Conservation (phyloP, 2,329 filamentous ascomycete species). For the Aciculosporium take region DNA sequence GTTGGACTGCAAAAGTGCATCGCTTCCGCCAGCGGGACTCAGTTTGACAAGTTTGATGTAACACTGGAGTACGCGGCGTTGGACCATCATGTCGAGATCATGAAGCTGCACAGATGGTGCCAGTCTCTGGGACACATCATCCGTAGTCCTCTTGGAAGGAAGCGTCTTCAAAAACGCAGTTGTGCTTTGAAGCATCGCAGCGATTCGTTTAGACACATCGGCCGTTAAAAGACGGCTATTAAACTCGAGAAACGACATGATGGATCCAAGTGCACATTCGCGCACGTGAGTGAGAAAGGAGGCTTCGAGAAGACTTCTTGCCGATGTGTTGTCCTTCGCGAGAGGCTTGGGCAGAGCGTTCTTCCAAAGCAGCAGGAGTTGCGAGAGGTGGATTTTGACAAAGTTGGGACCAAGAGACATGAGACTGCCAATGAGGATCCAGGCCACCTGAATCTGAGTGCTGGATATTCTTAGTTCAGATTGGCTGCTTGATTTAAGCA, state of each 20-base stretch:
- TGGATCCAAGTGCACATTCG: constrained; percentile 83
- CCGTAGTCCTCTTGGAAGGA: constrained; percentile 68
- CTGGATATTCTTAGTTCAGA: constrained; percentile 82
- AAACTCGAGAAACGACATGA: constrained; percentile 83
- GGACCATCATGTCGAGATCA: constrained; percentile 86
- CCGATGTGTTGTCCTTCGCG: constrained; percentile 78
- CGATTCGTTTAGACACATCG: constrained; percentile 85
- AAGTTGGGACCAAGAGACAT: constrained; percentile 97
- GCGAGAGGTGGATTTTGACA: constrained; percentile 94
- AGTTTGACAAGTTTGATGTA: constrained; percentile 84
- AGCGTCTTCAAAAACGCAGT: constrained; percentile 77
- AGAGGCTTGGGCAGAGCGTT: constrained; percentile 90
- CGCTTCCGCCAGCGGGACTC: constrained; percentile 70
- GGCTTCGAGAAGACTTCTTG: constrained; percentile 72
- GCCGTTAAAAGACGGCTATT: constrained; percentile 84
- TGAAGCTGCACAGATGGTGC: constrained; percentile 76
- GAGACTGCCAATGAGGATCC: constrained; percentile 89
- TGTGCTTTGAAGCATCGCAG: constrained; percentile 89
- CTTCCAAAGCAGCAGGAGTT: constrained; percentile 88
- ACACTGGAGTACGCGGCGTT: constrained; percentile 83
- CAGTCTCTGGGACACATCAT: constrained; percentile 73
- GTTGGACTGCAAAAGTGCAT: constrained; percentile 81
- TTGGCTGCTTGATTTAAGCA: constrained; percentile 83
- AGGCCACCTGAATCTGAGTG: constrained; percentile 93
- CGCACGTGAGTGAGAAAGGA: constrained; percentile 89